Conservation (phyloP, 139 green algal species). For the Zygnema circumcarinatum region DNA sequence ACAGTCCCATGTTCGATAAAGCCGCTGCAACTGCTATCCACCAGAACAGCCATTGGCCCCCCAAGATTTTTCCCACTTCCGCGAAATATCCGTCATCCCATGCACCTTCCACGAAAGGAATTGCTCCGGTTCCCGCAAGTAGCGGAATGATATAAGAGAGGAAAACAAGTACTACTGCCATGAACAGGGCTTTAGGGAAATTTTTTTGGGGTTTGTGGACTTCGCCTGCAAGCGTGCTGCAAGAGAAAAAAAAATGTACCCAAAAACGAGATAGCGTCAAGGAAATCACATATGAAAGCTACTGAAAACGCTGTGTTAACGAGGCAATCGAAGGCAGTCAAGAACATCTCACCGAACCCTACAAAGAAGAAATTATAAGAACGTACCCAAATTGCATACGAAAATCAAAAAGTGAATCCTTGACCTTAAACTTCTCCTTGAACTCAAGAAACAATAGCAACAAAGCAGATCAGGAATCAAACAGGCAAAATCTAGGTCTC, state of each 20-base stretch:
- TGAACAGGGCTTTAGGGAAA: slow-evolving; percentile 84
- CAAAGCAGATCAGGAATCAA: too few species aligned
- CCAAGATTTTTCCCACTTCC: slow-evolving; percentile 68
- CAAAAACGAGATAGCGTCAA: not conserved
- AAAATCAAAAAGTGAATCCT: not conserved
- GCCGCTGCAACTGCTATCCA: slow-evolving; percentile 87
- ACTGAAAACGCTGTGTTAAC: not conserved
- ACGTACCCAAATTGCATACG: too few species aligned
- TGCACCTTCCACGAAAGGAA: slow-evolving; percentile 46
- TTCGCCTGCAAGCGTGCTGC: slow-evolving; percentile 87
- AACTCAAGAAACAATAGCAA: too few species aligned
- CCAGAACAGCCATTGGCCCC: slow-evolving; percentile 82
- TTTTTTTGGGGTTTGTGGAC: slow-evolving; percentile 75
- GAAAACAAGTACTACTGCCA: slow-evolving; percentile 78
- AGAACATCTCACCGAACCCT: too few species aligned
- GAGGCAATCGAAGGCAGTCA: not conserved
- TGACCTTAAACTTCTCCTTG: too few species aligned
- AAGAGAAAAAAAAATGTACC: not conserved
- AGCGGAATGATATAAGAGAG: slow-evolving; percentile 78
- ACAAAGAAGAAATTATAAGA: too few species aligned
- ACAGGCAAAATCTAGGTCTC: too few species aligned
- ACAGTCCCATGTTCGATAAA: slow-evolving; percentile 91
- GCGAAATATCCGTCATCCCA: slow-evolving; percentile 90
- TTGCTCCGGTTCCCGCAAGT: slow-evolving; percentile 79
- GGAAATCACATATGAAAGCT: not conserved